Evolutionary conservation across 208 protist species (phyloP).

Genomic region (Leishmania aethiopica): DNA sequence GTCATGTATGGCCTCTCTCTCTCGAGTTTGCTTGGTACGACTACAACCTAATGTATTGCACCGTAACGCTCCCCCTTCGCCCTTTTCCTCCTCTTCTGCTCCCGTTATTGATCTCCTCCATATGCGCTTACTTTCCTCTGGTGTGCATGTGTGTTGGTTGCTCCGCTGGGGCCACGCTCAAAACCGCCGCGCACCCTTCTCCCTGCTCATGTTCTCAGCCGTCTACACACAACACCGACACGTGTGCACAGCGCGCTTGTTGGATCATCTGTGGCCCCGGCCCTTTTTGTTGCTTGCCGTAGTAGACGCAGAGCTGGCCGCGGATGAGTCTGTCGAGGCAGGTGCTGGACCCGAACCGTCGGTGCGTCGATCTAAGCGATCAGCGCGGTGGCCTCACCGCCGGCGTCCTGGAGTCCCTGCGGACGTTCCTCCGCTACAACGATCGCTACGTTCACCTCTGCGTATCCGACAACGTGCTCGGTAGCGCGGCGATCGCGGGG

Average conservation of each 20-base stretch:
- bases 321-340: slow-evolving; percentile 8
- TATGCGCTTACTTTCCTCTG: background rate
- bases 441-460: slow-evolving; percentile 56
- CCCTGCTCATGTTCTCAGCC: background rate
- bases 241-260: background rate
- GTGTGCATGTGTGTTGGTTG: background rate
- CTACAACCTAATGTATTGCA: background rate
- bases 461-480: slow-evolving; percentile 64
- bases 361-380: slow-evolving; percentile 69
- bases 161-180: background rate
- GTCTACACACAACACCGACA: background rate
- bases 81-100: background rate
- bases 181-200: background rate
- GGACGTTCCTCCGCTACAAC: slow-evolving; percentile 50
- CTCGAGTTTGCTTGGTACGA: background rate
- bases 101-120: background rate
- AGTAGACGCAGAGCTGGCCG: background rate
- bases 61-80: background rate
- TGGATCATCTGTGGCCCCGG: background rate
- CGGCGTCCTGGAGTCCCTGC: slow-evolving; percentile 51
- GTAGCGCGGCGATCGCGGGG: slow-evolving; percentile 59
- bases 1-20: background rate
- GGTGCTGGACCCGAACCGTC: slow-evolving; percentile 13
- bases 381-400: slow-evolving; percentile 55
- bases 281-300: background rate